These are phyloP conservation scores for Tagetes patula DNA, from an alignment of 129 eudicot genomes.

Conservation along the genomic window DNA sequence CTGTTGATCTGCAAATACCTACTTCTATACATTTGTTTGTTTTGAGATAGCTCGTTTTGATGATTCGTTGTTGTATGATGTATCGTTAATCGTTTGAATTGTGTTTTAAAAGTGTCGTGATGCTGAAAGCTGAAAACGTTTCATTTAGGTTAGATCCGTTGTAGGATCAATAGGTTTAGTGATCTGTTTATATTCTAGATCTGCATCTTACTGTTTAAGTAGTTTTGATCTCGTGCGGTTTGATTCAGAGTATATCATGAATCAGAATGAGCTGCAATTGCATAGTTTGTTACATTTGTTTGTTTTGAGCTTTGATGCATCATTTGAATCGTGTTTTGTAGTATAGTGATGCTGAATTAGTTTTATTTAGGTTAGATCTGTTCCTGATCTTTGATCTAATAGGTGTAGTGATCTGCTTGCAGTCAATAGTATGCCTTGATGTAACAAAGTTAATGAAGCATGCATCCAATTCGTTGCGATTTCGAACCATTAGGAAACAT, in stretches of 20 bases:
- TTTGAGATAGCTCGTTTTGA: background rate
- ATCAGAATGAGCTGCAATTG: no score
- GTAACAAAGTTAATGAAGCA: background rate
- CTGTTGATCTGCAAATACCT: conserved; percentile 1
- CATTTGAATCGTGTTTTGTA: background rate
- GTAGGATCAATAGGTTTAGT: background rate
- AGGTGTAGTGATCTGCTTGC: conserved; percentile 5
- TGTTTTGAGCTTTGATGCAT: background rate
- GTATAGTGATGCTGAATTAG: background rate
- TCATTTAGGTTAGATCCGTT: background rate
- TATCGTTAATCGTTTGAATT: background rate
- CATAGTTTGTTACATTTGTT: no score
- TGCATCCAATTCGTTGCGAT: background rate
- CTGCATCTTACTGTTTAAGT: no score
- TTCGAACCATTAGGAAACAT: background rate
- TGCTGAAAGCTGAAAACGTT: background rate
- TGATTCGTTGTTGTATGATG: background rate
- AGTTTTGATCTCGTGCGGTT: no score
- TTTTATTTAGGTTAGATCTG: background rate
- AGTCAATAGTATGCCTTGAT: background rate
- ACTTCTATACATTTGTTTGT: background rate
- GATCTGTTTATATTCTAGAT: background rate
- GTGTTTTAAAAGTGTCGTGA: background rate
- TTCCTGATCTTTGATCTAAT: background rate
- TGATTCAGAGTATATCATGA: no score